Evolutionary conservation across 352 stramenopile species (phyloP).

Genomic region (Globisporangium alternatum): DNA sequence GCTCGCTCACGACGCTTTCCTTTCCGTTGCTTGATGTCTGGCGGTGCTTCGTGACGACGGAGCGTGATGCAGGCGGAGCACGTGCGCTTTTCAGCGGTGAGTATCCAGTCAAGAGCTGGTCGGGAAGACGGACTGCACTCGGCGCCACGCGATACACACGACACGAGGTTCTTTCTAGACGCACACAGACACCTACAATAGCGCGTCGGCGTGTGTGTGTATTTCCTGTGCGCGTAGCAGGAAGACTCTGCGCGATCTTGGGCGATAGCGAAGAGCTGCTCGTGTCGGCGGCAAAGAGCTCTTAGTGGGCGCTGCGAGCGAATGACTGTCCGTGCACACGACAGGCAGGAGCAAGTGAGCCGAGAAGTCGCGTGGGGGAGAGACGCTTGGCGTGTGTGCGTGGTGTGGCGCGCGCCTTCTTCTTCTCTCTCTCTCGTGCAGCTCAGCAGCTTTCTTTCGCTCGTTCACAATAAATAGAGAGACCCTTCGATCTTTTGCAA

Average conservation of each 20-base stretch:
- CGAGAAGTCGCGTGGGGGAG: constrained; percentile 2
- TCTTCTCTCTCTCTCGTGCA: constrained; percentile 1
- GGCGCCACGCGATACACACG: no score
- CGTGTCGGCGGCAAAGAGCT: neutral
- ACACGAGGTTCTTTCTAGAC: no score
- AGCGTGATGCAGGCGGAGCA: no score
- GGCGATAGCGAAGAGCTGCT: neutral
- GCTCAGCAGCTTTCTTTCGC: neutral
- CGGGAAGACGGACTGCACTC: no score
- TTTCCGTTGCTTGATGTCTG: neutral
- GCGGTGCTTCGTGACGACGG: neutral
- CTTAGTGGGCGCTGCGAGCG: neutral
- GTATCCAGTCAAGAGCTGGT: no score
- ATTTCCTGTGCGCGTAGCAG: neutral
- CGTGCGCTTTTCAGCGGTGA: no score
- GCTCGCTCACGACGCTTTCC: neutral
- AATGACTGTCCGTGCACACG: neutral
- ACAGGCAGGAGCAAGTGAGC: neutral
- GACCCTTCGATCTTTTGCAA: constrained; percentile 17
- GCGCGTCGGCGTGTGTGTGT: no score
- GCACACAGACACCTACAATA: no score
- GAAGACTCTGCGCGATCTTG: neutral
- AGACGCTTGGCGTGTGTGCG: constrained; percentile 4
- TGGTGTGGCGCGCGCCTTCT: neutral
- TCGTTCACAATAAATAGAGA: neutral